These are phyloP conservation scores for Perkinsus chesapeaki DNA, from an alignment of 169 alveolate species.

Conservation along the genomic window DNA sequence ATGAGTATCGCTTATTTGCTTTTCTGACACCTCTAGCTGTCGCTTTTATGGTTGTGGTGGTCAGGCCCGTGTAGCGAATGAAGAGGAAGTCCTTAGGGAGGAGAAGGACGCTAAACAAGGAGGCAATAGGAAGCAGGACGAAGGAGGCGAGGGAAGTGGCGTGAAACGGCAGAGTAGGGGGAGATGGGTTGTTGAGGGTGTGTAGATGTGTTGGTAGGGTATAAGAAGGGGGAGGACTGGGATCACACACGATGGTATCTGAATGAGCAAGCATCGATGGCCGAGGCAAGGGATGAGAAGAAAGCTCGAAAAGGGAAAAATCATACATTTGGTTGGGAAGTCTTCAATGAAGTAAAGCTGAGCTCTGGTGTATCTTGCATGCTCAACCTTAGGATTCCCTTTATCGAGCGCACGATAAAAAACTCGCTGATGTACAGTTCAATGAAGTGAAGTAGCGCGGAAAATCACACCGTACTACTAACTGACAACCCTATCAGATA, in stretches of 20 bases:
- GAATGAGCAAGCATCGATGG: neutral
- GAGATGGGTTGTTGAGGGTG: neutral
- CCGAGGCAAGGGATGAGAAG: neutral
- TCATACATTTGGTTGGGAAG: slow-evolving; percentile 65
- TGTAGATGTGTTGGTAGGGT: neutral
- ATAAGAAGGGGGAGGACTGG: neutral
- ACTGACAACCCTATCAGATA: neutral
- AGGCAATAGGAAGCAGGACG: neutral
- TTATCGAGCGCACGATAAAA: slow-evolving; percentile 68
- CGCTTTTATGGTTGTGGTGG: too few species aligned
- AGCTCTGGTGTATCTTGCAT: neutral
- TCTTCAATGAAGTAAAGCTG: slow-evolving; percentile 48
- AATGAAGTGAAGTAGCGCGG: neutral
- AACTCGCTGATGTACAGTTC: neutral
- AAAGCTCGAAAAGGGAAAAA: slow-evolving; percentile 27
- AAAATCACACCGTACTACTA: neutral
- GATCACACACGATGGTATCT: neutral
- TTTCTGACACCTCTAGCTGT: too few species aligned
- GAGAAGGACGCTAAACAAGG: neutral
- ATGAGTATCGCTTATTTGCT: too few species aligned
- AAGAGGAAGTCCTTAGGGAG: neutral
- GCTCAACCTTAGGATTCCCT: slow-evolving; percentile 43
- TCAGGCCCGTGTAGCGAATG: neutral
- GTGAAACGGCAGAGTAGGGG: neutral
- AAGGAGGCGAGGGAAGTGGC: neutral